Percentiles rank a stretch among this genome's conserved stretches.
These are phyloP conservation scores for Ogataea populi-albae DNA, from an alignment of 805 yeast genomes.

Conservation along the genomic window DNA sequence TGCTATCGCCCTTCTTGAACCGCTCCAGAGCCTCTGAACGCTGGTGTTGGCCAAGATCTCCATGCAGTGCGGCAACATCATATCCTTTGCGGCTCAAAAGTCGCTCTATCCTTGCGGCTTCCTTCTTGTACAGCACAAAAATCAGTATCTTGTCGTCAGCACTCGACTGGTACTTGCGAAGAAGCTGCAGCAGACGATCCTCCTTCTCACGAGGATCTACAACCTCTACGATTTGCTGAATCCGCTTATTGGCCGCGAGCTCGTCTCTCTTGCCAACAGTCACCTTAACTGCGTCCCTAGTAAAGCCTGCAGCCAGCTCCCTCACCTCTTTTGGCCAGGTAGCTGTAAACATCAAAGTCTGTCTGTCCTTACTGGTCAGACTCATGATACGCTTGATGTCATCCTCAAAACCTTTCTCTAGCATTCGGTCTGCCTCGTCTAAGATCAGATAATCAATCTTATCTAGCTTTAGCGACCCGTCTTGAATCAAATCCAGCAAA, in stretches of 20 bases:
- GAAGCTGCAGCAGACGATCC: constrained; percentile 63
- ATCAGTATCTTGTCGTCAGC: constrained; percentile 79
- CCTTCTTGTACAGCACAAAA: constrained; percentile 94
- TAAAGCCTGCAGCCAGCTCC: constrained; percentile 80
- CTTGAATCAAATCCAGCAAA: constrained; percentile 83
- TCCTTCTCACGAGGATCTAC: constrained; percentile 81
- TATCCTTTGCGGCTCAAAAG: constrained; percentile 70
- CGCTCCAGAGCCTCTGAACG: constrained; percentile 83
- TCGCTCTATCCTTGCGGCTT: constrained; percentile 87
- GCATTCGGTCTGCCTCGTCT: constrained; percentile 99
- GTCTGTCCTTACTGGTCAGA: constrained; percentile 57
- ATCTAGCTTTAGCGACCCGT: constrained; percentile 72
- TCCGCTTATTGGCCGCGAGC: constrained; percentile 89
- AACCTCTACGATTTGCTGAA: constrained; percentile 91
- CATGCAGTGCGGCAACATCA: constrained; percentile 90
- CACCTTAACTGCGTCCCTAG: constrained; percentile 83
- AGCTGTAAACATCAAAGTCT: constrained; percentile 98
- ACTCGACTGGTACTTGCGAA: constrained; percentile 72
- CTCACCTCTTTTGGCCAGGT: constrained; percentile 99
- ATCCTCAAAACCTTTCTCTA: constrained; percentile 97
- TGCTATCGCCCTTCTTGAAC: constrained; percentile 77
- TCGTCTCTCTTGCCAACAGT: constrained; percentile 95
- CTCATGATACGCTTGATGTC: constrained; percentile 85
- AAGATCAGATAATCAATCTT: constrained; percentile 75
- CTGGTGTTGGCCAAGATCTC: constrained; percentile 89